Evolutionary conservation across 2,329 filamentous ascomycete genomes (phyloP).

Genomic region (Neopestalotiopsis sp.): DNA sequence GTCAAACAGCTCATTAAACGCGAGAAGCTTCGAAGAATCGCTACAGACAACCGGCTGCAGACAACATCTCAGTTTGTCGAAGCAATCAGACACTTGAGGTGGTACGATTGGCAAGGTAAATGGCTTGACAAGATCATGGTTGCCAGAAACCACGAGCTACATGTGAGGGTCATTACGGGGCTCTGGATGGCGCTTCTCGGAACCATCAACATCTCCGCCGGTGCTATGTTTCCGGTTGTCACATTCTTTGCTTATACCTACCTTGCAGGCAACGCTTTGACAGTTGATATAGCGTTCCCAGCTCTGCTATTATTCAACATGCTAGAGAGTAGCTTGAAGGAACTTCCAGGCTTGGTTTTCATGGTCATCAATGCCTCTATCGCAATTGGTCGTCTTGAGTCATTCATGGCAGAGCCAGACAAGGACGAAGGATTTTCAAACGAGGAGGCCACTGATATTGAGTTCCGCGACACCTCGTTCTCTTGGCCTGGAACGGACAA

Average conservation of each 20-base stretch:
- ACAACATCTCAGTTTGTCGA: slow-evolving; percentile 87
- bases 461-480: slow-evolving; percentile 72
- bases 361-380: slow-evolving; percentile 83
- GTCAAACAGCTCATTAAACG: slow-evolving; percentile 70
- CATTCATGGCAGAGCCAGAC: slow-evolving; percentile 86
- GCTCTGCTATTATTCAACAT: slow-evolving; percentile 81
- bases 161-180: slow-evolving; percentile 66
- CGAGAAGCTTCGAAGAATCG: slow-evolving; percentile 72
- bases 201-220: slow-evolving; percentile 74
- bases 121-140: slow-evolving; percentile 76
- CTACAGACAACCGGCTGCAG: slow-evolving; percentile 80
- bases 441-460: slow-evolving; percentile 47
- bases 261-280: slow-evolving; percentile 69
- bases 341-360: slow-evolving; percentile 77
- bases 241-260: slow-evolving; percentile 84
- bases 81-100: slow-evolving; percentile 79
- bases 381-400: slow-evolving; percentile 80
- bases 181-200: slow-evolving; percentile 68
- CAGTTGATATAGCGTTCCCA: slow-evolving; percentile 85
- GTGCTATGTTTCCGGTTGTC: slow-evolving; percentile 77
- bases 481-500: slow-evolving; percentile 75
- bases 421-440: slow-evolving; percentile 59
- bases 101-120: slow-evolving; percentile 82
- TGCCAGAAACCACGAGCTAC: slow-evolving; percentile 70
- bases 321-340: slow-evolving; percentile 74